Evolutionary conservation across 352 stramenopile species (phyloP).

Genomic region (Pythium biforme): DNA sequence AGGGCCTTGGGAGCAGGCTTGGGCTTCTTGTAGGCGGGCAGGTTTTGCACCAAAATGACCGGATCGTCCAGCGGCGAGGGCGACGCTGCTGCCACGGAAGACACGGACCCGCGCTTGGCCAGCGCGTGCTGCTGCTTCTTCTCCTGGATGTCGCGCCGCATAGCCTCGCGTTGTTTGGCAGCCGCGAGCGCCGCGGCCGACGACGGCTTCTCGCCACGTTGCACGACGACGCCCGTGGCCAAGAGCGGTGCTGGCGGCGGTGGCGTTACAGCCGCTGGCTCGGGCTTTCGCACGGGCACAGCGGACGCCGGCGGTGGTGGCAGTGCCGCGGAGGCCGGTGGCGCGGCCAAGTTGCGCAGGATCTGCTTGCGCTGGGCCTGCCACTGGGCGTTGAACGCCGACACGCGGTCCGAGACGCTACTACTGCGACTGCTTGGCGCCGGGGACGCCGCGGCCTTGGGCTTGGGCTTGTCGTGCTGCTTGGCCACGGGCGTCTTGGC

Average conservation of each 20-base stretch:
- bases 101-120: neutral
- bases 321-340: neutral
- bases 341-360: constrained; percentile 9
- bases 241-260: neutral
- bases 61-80: constrained; percentile 56
- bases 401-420: constrained; percentile 35
- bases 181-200: constrained; percentile 16
- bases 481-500: neutral
- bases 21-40: constrained; percentile 36
- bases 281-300: constrained; percentile 4
- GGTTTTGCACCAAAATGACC: constrained; percentile 70
- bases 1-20: neutral
- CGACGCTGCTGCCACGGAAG: neutral
- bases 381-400: constrained; percentile 45
- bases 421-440: neutral
- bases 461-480: neutral
- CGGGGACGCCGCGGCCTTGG: neutral
- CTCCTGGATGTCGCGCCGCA: constrained; percentile 38
- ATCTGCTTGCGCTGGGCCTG: constrained; percentile 21
- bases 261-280: neutral
- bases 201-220: constrained; percentile 9
- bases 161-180: constrained; percentile 26
- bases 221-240: constrained; percentile 1
- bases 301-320: constrained; percentile 5
- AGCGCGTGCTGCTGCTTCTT: constrained; percentile 33